Base-by-base conservation (phyloP, 2,329 filamentous ascomycete genomes). In the Sordariomycetes sp. region DNA sequence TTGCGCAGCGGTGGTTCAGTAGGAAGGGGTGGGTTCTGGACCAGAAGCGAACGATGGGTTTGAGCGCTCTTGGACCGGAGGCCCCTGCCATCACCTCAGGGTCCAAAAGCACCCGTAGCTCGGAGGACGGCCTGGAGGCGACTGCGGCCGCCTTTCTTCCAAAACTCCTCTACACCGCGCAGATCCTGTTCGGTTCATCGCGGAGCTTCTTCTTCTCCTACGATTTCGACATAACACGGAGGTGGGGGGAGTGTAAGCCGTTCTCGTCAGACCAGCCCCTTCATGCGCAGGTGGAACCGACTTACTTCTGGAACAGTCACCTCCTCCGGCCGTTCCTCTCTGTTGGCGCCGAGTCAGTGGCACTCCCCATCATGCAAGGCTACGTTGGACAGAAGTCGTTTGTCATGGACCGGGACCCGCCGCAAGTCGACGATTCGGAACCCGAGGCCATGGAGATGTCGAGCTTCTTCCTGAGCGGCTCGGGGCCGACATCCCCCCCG, bases 201-300 rank as follows among this genome's bases (percentile, higher is more conserved):
- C 80, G 80, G 61, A 96, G 89, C 68, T 97, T 96, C 69, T 97
- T 87, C 74, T 99, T 92, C 69, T 91, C 91, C 0, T 96, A 99
- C 68, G 94, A 99, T 62, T 80, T 92, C 67, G 91, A 99, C 67
- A 81, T 99, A 55, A 97, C 94, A 0, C 81, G 86, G 58, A 84
- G 80, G 61, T 65, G 83, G 57, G 70, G 45, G 13, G 71, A 2
- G 74, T 68, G 52, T 60, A 63, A 34, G 57, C 63, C 0, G 54
- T 60, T 17, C 48, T 64, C 13, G 53, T 62, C 1, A 63, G 56
- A 53, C n/a, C 24, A 48, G 4, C 85, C 90, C 6, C 73, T 96
- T 3, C 80, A 89, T 67, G 81, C 81, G 61, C 77, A 81, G 59
- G 90, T 86, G 24, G 89, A 96, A 67, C 79, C 82, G 35, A 70